Evolutionary conservation across 371 early-diverging fungal genomes (phyloP).

Genomic region (Mortierella polycephala): DNA sequence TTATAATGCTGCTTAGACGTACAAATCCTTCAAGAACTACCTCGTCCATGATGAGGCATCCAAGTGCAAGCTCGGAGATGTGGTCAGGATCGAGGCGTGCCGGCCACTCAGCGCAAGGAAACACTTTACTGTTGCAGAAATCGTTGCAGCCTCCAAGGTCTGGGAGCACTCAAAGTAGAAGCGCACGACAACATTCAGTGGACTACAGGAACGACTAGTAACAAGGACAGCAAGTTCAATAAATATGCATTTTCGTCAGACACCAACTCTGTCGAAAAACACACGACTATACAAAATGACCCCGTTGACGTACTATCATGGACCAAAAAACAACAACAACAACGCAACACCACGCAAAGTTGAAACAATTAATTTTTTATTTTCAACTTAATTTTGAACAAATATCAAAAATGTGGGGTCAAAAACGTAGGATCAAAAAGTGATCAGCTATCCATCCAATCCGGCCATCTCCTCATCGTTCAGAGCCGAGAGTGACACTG

Average conservation of each 20-base stretch:
- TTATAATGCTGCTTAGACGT: constrained; percentile 50
- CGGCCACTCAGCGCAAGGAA: constrained; percentile 89
- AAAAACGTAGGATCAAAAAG: background rate
- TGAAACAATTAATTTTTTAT: no score
- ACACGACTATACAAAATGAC: no score
- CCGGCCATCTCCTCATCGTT: background rate
- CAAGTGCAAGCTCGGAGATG: constrained; percentile 88
- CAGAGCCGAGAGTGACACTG: background rate
- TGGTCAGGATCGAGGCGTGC: constrained; percentile 93
- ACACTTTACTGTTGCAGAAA: constrained; percentile 88
- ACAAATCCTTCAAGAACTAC: constrained; percentile 74
- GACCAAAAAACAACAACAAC: no score
- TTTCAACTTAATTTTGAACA: no score
- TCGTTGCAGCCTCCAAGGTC: constrained; percentile 63
- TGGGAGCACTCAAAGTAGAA: constrained; percentile 49
- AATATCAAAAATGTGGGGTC: no score
- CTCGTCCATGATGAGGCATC: constrained; percentile 91
- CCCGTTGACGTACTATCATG: no score
- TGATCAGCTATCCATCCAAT: background rate
- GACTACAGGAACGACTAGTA: no score
- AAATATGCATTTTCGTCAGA: no score
- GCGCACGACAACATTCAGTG: no score
- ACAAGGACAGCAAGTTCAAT: background rate
- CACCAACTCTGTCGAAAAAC: no score
- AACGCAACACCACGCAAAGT: no score